Evolutionary conservation across 2,329 filamentous ascomycete genomes (phyloP), one percentile per base, ranked within the genome.

Genomic region (Claviceps sp.): DNA sequence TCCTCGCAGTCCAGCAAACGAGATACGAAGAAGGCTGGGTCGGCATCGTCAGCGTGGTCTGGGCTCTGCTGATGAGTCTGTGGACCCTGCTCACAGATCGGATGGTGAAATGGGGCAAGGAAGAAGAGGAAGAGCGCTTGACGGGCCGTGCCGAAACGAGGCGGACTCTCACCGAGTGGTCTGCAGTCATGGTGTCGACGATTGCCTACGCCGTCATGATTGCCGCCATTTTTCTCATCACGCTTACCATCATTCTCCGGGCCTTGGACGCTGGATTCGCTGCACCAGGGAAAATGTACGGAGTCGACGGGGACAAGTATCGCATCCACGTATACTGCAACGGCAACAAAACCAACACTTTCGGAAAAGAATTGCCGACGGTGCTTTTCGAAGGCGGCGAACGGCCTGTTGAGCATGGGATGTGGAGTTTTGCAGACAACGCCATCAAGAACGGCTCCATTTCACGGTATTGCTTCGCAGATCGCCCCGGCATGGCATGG

Each of bases 401-500:
- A 61, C 72, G 78, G 22, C 83, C 91, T 0, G 83, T 89, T 16
- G 89, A 95, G 65, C 73, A 86, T 59, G 81, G 84, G 6, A 75
- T 98, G 52, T 85, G 89, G 70, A 78, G 83, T 51, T 88, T 95
- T 70, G 87, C 89, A 11, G 81, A 89, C 54, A 75, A 82, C 52
- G 82, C 86, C 1, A 73, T 89, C 57, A 74, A 81, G 57, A 93
- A 93, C 60, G 87, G 88, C 41, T 87, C 85, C 46, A 93, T 98
- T 60, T 73, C 75, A 52, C 82, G 91, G 54, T 97, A 95, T 71
- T 98, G 93, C 74, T 96, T 95, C 67, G 90, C 88, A 64, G 93
- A 98, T 65, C 85, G 93, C 22, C 93, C 93, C 1, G 93, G 93
- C 1, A 78, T 91, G 52, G 91, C 79, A 6, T 95, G 89, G 75